These are phyloP conservation scores for Fusarium chaquense DNA, from an alignment of 2,329 filamentous ascomycete genomes.

Conservation along the genomic window DNA sequence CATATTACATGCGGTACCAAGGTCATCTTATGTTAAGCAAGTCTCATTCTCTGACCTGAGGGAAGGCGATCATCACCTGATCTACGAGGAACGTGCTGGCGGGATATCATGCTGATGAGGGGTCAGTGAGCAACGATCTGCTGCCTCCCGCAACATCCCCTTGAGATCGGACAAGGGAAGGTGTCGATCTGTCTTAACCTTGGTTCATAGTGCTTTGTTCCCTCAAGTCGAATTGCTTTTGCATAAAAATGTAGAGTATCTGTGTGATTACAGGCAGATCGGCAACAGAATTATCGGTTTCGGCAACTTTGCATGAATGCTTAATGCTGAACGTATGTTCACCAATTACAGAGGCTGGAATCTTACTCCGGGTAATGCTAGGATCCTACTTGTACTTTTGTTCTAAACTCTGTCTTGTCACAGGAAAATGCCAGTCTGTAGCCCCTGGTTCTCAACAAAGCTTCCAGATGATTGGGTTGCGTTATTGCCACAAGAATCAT, in stretches of 20 bases:
- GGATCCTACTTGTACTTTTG: not conserved
- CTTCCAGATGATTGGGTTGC: not conserved
- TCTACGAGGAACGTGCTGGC: not conserved
- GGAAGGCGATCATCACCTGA: too few species aligned
- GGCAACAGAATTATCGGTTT: not conserved
- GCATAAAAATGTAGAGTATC: not conserved
- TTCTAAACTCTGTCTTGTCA: not conserved
- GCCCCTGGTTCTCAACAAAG: not conserved
- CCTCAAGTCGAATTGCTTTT: not conserved
- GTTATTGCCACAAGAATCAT: not conserved
- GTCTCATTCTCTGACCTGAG: not conserved
- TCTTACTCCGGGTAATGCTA: too few species aligned
- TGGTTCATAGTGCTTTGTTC: not conserved
- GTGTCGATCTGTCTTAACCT: too few species aligned
- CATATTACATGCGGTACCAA: not conserved
- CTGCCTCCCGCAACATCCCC: accelerated
- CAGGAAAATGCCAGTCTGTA: not conserved
- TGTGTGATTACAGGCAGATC: not conserved
- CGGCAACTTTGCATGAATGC: not conserved
- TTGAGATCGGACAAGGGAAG: not conserved
- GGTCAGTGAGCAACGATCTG: not conserved
- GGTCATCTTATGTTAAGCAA: not conserved
- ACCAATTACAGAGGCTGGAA: too few species aligned
- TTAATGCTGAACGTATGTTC: too few species aligned
- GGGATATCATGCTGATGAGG: not conserved